A percentile compares a stretch with the other conserved stretches of the same genome.
Conservation (phyloP, 495 filamentous ascomycete species). For the Pyrenula aspistea region DNA sequence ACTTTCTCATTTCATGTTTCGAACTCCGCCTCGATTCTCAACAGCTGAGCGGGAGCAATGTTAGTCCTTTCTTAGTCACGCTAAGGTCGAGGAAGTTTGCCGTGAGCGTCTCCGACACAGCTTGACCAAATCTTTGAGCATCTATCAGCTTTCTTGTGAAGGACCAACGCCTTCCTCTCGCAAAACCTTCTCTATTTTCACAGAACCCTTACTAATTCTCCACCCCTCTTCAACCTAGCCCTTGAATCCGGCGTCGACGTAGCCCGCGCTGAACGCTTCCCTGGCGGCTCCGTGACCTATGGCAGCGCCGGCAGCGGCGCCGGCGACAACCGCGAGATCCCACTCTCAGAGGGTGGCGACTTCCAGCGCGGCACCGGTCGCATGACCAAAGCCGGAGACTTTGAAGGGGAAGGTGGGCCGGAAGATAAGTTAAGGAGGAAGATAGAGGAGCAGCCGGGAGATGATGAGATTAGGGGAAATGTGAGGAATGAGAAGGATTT, state of each 20-base stretch:
- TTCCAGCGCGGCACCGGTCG: constrained; percentile 10
- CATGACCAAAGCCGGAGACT: constrained; percentile 32
- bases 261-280: constrained; percentile 21
- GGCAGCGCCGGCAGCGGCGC: constrained; percentile 30
- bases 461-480: constrained; percentile 29
- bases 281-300: constrained; percentile 25
- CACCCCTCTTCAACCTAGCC: constrained; percentile 8
- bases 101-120: not conserved
- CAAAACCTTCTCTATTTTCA: not conserved
- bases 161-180: not conserved
- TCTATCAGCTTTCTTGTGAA: no score
- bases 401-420: constrained; percentile 34
- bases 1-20: not conserved
- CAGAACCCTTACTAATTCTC: not conserved
- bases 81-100: no score
- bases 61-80: no score
- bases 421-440: constrained; percentile 27
- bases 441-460: constrained; percentile 21
- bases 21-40: not conserved
- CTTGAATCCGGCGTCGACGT: constrained; percentile 34
- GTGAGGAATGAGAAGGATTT: constrained; percentile 12
- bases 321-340: constrained; percentile 36
- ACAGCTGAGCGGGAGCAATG: not conserved
- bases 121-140: no score
- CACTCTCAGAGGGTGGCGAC: constrained; percentile 30